phyloP scores from a whole-genome alignment of 2,329 filamentous ascomycete species.

The Daldinia eschscholtzii region DNA sequence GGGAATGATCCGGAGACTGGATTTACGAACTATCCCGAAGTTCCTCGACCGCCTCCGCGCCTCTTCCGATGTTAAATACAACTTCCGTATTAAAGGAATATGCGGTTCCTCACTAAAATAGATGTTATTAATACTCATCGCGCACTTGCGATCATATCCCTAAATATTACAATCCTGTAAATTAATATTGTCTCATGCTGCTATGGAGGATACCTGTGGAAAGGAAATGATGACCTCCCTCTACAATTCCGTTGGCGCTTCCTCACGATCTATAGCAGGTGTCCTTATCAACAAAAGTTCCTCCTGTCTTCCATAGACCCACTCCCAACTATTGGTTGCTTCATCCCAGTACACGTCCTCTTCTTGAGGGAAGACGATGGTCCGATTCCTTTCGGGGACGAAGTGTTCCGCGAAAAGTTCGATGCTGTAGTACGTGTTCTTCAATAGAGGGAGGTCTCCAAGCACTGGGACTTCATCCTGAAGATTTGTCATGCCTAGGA shows the following conservation, averaged over 20 bases:
- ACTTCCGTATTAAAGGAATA: too few relatives aligned
- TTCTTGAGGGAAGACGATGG: slow-evolving; percentile 62
- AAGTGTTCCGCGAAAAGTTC: slow-evolving; percentile 63
- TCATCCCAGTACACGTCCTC: slow-evolving; percentile 64
- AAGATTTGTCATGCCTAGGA: slow-evolving; percentile 63
- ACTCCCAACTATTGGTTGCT: slow-evolving; percentile 58
- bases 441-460: slow-evolving; percentile 60
- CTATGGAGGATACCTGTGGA: background rate
- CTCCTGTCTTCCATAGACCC: slow-evolving; percentile 64
- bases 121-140: too few relatives aligned
- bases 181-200: background rate
- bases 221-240: background rate
- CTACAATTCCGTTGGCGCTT: slow-evolving; percentile 40
- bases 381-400: slow-evolving; percentile 60
- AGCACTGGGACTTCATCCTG: slow-evolving; percentile 62
- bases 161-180: background rate
- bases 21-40: slow-evolving; percentile 6
- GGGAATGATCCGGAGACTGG: slow-evolving; percentile 16
- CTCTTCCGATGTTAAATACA: slow-evolving; percentile 3
- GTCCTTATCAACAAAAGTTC: slow-evolving; percentile 57
- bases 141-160: too few relatives aligned
- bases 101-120: too few relatives aligned
- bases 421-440: slow-evolving; percentile 63
- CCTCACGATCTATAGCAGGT: slow-evolving; percentile 27
- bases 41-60: background rate